A percentile compares a stretch with the other conserved stretches of the same genome.
Evolutionary conservation across 2,329 filamentous ascomycete genomes (phyloP).

Genomic region (Botrytis paeoniae): DNA sequence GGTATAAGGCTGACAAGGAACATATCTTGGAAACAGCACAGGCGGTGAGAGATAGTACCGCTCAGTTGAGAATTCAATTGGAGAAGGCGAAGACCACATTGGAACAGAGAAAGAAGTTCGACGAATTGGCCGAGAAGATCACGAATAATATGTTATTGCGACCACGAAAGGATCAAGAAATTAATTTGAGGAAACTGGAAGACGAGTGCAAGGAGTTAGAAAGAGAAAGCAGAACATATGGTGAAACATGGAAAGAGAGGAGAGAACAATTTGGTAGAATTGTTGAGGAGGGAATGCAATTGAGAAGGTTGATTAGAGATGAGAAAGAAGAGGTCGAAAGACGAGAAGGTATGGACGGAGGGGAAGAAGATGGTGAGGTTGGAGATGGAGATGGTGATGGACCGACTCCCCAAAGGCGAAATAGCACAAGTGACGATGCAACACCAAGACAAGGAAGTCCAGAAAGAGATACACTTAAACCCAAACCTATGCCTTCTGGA

Average conservation of each 20-base stretch:
- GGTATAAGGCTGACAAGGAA: conserved; percentile 77
- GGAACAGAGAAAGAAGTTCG: conserved; percentile 77
- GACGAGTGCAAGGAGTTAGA: conserved; percentile 86
- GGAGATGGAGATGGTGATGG: conserved; percentile 53
- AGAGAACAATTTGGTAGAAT: conserved; percentile 84
- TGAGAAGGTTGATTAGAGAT: conserved; percentile 82
- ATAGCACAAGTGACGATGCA: conserved; percentile 46
- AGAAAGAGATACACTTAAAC: conserved; percentile 42
- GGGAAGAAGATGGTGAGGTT: conserved; percentile 58
- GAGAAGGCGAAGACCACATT: conserved; percentile 73
- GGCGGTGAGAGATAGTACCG: conserved; percentile 71
- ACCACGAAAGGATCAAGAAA: conserved; percentile 77
- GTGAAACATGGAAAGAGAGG: conserved; percentile 78
- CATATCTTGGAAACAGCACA: conserved; percentile 77
- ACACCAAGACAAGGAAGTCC: conserved; percentile 51
- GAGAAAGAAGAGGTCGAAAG: conserved; percentile 94
- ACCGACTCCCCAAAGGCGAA: conserved; percentile 48
- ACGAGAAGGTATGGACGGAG: conserved; percentile 70
- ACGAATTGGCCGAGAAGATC: conserved; percentile 84
- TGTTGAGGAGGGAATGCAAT: conserved; percentile 84
- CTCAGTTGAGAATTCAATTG: conserved; percentile 68
- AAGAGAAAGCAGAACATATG: conserved; percentile 78
- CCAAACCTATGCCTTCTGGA: conserved; percentile 30
- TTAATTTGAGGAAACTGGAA: conserved; percentile 75
- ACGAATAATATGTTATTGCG: conserved; percentile 75